Percentiles rank a stretch among this genome's conserved stretches.
Evolutionary conservation across 352 stramenopile genomes (phyloP).

Genomic region (Pythium grandisporangium): DNA sequence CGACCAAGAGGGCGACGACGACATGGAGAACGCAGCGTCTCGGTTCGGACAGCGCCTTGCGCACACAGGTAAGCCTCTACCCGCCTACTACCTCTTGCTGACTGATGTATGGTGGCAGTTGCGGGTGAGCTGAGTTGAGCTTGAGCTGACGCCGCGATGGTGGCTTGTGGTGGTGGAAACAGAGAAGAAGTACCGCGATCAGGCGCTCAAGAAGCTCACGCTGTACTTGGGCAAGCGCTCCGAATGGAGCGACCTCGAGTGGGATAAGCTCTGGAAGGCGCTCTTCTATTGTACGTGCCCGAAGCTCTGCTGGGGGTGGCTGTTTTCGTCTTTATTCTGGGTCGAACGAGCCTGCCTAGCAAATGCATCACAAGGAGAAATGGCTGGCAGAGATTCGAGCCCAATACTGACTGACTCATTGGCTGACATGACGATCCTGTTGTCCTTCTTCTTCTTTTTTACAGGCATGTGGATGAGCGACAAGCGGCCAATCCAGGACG

Average conservation of each 20-base stretch:
- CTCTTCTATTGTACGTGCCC: conserved; percentile 63
- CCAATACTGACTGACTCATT: too few relatives aligned
- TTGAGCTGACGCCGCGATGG: too few relatives aligned
- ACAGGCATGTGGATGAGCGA: conserved; percentile 83
- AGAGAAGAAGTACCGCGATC: conserved; percentile 84
- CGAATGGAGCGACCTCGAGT: conserved; percentile 64
- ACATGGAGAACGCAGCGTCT: conserved; percentile 67
- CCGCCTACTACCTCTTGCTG: too few relatives aligned
- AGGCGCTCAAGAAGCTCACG: conserved; percentile 75
- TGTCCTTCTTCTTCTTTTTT: too few relatives aligned
- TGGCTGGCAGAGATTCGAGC: too few relatives aligned
- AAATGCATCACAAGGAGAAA: too few relatives aligned
- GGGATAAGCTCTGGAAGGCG: conserved; percentile 86
- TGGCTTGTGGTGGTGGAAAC: conserved; percentile 2
- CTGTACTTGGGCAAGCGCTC: conserved; percentile 58
- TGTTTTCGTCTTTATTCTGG: not conserved
- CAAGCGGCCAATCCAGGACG: conserved; percentile 73
- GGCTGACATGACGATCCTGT: too few relatives aligned
- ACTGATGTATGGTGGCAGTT: conserved; percentile 4
- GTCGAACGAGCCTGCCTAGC: too few relatives aligned
- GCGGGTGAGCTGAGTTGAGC: too few relatives aligned
- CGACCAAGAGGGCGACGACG: not conserved
- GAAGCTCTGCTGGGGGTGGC: not conserved
- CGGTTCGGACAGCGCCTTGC: conserved; percentile 80
- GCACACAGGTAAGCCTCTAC: conserved; percentile 44